Percentiles rank a stretch among this genome's conserved stretches.
Evolutionary conservation across 768 basidiomycete genomes (phyloP).

Genomic region (Boletus rubroflammeus): DNA sequence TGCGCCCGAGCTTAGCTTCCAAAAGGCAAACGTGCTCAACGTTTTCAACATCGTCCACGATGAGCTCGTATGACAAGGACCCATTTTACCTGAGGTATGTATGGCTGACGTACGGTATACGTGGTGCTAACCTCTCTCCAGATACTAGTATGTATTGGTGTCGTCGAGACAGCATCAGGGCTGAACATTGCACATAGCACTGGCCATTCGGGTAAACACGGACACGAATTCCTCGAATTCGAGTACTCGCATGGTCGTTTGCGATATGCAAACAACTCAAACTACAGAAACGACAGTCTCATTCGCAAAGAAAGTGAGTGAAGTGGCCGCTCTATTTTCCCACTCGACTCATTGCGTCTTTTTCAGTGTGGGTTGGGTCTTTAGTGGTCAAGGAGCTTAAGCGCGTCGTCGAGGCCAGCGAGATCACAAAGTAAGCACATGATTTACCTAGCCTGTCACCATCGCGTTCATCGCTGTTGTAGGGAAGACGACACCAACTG

Average conservation of each 20-base stretch:
- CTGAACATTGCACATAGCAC: constrained; percentile 38
- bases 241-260: constrained; percentile 96
- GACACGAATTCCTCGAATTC: constrained; percentile 97
- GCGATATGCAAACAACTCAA: constrained; percentile 98
- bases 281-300: constrained; percentile 95
- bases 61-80: constrained; percentile 51
- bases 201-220: constrained; percentile 98
- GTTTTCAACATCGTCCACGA: constrained; percentile 19
- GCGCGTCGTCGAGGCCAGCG: constrained; percentile 87
- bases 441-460: background rate
- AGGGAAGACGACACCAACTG: constrained; percentile 98
- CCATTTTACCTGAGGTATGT: constrained; percentile 77
- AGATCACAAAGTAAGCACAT: constrained; percentile 78
- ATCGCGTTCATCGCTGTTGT: constrained; percentile 7
- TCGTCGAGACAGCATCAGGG: background rate
- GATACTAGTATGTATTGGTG: constrained; percentile 47
- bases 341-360: background rate
- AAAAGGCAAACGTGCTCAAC: background rate
- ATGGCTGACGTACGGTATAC: background rate
- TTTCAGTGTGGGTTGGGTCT: constrained; percentile 89
- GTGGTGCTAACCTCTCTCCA: constrained; percentile 23
- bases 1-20: background rate
- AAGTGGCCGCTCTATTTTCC: background rate
- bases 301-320: constrained; percentile 97
- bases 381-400: constrained; percentile 93